A percentile compares a stretch with the other conserved stretches of the same genome.
phyloP scores from a whole-genome alignment of 2,329 filamentous ascomycete genomes.

The Epichloe sp. region DNA sequence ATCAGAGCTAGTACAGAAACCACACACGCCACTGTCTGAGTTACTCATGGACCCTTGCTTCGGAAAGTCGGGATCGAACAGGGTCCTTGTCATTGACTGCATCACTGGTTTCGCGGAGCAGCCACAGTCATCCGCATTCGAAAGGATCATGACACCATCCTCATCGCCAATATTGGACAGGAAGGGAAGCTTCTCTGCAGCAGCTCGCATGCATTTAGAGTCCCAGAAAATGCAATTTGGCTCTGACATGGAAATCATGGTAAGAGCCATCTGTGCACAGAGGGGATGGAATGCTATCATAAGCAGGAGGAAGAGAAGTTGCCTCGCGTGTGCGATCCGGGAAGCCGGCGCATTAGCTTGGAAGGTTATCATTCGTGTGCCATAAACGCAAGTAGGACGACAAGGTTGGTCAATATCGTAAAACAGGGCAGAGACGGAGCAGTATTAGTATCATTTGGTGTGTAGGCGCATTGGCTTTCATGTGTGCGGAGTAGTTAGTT shows the following conservation, averaged over 20 bases:
- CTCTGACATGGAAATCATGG: slow-evolving; percentile 56
- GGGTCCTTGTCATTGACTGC: slow-evolving; percentile 50
- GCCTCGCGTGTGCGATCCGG: slow-evolving; percentile 59
- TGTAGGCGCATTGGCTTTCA: not conserved
- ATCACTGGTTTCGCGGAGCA: slow-evolving; percentile 39
- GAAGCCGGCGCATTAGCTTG: slow-evolving; percentile 61
- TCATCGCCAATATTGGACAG: slow-evolving; percentile 18
- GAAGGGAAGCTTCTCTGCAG: slow-evolving; percentile 27
- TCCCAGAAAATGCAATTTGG: slow-evolving; percentile 44
- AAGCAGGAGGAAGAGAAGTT: slow-evolving; percentile 53
- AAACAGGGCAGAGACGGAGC: not conserved
- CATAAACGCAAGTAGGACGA: slow-evolving; percentile 18
- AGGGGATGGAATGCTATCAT: slow-evolving; percentile 63
- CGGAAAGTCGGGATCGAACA: slow-evolving; percentile 17
- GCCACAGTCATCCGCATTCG: slow-evolving; percentile 34
- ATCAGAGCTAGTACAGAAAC: slow-evolving; percentile 38
- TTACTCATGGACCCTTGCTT: slow-evolving; percentile 26
- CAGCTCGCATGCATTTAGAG: slow-evolving; percentile 41
- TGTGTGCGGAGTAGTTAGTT: not conserved
- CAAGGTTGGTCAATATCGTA: not conserved
- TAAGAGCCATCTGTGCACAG: slow-evolving; percentile 59
- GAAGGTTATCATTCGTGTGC: slow-evolving; percentile 51
- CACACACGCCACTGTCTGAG: slow-evolving; percentile 31
- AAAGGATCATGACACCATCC: slow-evolving; percentile 19
- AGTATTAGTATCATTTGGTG: not conserved